A percentile compares a stretch with the other conserved stretches of the same genome.
These are phyloP conservation scores for Solanum etuberosum DNA, from an alignment of 257 asterid genomes.

Conservation along the genomic window DNA sequence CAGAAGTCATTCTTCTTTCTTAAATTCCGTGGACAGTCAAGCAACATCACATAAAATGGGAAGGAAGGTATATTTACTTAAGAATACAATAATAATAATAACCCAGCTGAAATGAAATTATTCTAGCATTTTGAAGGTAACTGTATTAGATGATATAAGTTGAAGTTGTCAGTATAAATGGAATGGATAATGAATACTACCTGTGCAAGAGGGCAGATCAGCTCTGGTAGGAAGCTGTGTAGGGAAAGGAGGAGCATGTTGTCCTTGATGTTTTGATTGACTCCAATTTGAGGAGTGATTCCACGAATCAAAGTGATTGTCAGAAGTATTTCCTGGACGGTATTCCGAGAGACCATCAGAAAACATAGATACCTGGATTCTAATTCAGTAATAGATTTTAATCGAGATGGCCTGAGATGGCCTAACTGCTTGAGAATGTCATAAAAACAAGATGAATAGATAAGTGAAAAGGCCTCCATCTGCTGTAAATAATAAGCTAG, in stretches of 20 bases:
- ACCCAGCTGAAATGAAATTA: neutral
- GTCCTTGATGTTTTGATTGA: slow-evolving; percentile 46
- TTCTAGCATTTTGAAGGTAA: neutral
- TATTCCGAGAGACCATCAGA: slow-evolving; percentile 10
- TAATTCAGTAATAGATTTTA: neutral
- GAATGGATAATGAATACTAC: slow-evolving; percentile 16
- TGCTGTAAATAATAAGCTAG: neutral
- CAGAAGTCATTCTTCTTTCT: neutral
- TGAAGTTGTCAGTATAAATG: neutral
- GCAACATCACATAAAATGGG: neutral
- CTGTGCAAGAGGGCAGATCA: slow-evolving; percentile 86
- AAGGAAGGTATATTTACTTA: neutral
- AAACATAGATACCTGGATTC: neutral
- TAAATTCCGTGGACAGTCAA: neutral
- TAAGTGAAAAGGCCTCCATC: neutral
- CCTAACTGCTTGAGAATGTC: neutral
- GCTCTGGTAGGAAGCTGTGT: slow-evolving; percentile 91
- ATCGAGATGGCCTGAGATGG: neutral
- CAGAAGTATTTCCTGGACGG: slow-evolving; percentile 43
- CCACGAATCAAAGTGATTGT: slow-evolving; percentile 48
- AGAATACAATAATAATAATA: neutral
- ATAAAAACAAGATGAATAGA: neutral
- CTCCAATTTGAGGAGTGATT: slow-evolving; percentile 33
- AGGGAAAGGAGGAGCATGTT: slow-evolving; percentile 60
- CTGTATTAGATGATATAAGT: neutral